Conservation (phyloP, 441 rosid species). For the Hura crepitans region DNA sequence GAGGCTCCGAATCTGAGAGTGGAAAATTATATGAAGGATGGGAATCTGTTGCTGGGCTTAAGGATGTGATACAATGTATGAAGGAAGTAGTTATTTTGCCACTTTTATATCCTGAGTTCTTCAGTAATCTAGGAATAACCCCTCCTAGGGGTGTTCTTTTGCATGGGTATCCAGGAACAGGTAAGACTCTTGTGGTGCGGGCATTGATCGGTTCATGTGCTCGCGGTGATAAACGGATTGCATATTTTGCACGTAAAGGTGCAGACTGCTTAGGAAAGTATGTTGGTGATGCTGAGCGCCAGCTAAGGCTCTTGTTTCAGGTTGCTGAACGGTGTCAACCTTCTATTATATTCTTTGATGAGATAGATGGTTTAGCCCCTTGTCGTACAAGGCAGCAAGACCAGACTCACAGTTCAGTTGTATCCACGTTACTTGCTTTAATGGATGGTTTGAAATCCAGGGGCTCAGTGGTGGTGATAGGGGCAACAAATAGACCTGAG, state of each 20-base stretch:
- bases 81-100: slow-evolving; percentile 97
- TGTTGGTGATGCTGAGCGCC: slow-evolving; percentile 99
- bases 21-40: slow-evolving; percentile 73
- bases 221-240: slow-evolving; percentile 84
- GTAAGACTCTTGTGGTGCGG: slow-evolving; percentile 94
- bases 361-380: slow-evolving; percentile 97
- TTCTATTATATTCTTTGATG: slow-evolving; percentile 95
- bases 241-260: slow-evolving; percentile 98
- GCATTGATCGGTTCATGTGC: slow-evolving; percentile 95
- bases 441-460: slow-evolving; percentile 96
- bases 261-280: slow-evolving; percentile 99
- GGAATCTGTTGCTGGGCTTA: slow-evolving; percentile 99
- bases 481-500: slow-evolving; percentile 98
- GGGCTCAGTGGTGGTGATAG: slow-evolving; percentile 98
- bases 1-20: slow-evolving; percentile 61
- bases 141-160: slow-evolving; percentile 97
- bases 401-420: slow-evolving; percentile 99
- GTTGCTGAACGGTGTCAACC: slow-evolving; percentile 98
- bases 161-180: slow-evolving; percentile 99
- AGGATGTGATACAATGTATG: slow-evolving; percentile 87
- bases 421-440: slow-evolving; percentile 91
- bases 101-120: slow-evolving; percentile 87
- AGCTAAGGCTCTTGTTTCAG: slow-evolving; percentile 96
- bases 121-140: slow-evolving; percentile 79
- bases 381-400: slow-evolving; percentile 89